A percentile compares a stretch with the other conserved stretches of the same genome.
Evolutionary conservation across 164 flowering plant genomes (phyloP).

Genomic region (Taxillus chinensis): DNA sequence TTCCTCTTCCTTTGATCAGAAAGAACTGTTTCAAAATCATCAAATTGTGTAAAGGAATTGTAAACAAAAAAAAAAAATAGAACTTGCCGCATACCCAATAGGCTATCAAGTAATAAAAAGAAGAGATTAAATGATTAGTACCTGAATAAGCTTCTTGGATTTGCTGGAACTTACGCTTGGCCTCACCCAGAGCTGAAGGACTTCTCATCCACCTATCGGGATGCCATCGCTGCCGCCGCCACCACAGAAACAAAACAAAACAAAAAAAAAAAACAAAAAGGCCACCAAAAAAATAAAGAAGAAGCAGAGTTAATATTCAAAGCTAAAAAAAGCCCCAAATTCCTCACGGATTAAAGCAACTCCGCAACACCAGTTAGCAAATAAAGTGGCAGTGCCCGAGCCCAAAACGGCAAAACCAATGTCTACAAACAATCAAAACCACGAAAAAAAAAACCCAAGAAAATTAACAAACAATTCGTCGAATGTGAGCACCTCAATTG

Average conservation of each 20-base stretch:
- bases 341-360: no score
- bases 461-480: no score
- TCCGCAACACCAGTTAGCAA: no score
- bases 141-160: conserved; percentile 93
- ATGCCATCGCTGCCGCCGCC: conserved; percentile 64
- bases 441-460: no score
- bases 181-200: conserved; percentile 45
- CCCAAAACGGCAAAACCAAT: neutral
- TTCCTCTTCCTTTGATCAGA: conserved; percentile 59
- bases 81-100: no score
- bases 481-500: no score
- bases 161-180: conserved; percentile 68
- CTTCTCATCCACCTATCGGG: conserved; percentile 65
- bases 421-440: conserved; percentile 2
- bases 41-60: neutral
- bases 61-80: neutral
- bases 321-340: no score
- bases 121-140: conserved; percentile 2
- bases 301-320: no score
- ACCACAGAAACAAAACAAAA: neutral
- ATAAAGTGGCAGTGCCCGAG: no score
- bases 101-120: no score
- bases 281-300: no score
- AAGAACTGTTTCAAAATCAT: conserved; percentile 30
- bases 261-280: neutral